These are phyloP conservation scores for Penicillium parvum DNA, from an alignment of 495 filamentous ascomycete genomes.

Conservation along the genomic window DNA sequence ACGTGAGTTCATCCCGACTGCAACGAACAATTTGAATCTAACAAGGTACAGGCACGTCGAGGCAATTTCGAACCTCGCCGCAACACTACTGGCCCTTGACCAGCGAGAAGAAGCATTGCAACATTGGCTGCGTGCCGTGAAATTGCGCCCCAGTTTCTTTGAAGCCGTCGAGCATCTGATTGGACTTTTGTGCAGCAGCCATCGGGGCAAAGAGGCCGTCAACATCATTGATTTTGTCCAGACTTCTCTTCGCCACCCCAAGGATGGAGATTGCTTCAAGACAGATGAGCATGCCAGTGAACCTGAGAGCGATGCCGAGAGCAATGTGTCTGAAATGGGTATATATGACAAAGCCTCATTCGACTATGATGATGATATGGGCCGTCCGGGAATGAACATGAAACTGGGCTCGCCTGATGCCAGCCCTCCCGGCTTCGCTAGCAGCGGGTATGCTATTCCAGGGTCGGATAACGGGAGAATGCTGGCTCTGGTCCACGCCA, in stretches of 20 bases:
- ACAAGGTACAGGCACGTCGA: conserved; percentile 70
- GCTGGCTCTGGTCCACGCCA: conserved; percentile 87
- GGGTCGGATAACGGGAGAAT: conserved; percentile 91
- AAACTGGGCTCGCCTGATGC: conserved; percentile 29
- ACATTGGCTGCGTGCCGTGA: conserved; percentile 81
- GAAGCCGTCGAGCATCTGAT: conserved; percentile 97
- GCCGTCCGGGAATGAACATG: conserved; percentile 17
- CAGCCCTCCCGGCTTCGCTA: conserved; percentile 58
- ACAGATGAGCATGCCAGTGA: conserved; percentile 53
- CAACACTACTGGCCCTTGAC: conserved; percentile 78
- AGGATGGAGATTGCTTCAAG: conserved; percentile 45
- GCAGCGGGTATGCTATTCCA: conserved; percentile 81
- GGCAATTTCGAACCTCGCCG: conserved; percentile 89
- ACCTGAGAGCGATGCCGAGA: conserved; percentile 50
- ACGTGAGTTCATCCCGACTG: too few species aligned
- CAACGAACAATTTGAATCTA: conserved; percentile 10
- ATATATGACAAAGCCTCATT: conserved; percentile 54
- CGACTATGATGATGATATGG: conserved; percentile 52
- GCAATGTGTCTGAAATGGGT: conserved; percentile 44
- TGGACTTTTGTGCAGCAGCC: conserved; percentile 75
- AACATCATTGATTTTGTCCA: conserved; percentile 90
- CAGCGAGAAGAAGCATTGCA: conserved; percentile 79
- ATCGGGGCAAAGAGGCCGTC: conserved; percentile 81
- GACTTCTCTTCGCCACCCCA: conserved; percentile 56
- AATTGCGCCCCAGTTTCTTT: conserved; percentile 81